Evolutionary conservation across 768 basidiomycete species (phyloP), one percentile per base, ranked within the genome.

Genomic region (Cystobasidium tubakii): DNA sequence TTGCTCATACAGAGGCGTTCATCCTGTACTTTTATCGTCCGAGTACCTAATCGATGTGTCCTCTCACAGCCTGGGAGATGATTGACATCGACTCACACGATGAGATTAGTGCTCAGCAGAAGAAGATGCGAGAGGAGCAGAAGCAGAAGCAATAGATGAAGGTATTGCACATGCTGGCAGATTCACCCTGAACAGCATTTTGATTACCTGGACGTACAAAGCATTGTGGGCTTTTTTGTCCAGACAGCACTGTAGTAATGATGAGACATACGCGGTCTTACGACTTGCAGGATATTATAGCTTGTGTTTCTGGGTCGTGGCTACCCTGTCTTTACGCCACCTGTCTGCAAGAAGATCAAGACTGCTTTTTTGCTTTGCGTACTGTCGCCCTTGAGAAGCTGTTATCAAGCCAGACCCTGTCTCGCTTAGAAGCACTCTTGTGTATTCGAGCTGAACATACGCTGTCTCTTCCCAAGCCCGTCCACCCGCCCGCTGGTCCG

Each of bases 1-100:
- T 39, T 39, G 39, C 39, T 27, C 13, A 29, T 73, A 23, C 34
- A 23, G 27, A 60, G 17, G 6, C 13, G 25, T 53, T 54, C 25
- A 7, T 60, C 46, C 6, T 23, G 33, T 25, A 31, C 29, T 67
- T 34, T 43, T 50, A 46, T 50, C n/a, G 17, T 15, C 36, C 33
- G 9, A 50, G 34, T n/a, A n/a, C 44, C 44, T 46, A 46, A 54
- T 15, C 15, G 39, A 19, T 54, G 21, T 19, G 6, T n/a, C 27
- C 53, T 60, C n/a, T 69, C 3, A 27, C 69, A 71, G 69, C 69
- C 17, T 71, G 69, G 69, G 69, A 71, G 39, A 39, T 46, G 54
- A 7, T 7, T 3, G 70, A 74, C 67, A 77, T 77, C 33, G 64
- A 75, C 42, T 46, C 65, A n/a, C 77, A 77, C 66, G 44, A 77